A percentile compares a stretch with the other conserved stretches of the same genome.
Conservation (phyloP, 2,329 filamentous ascomycete genomes). For the Fusarium beomiforme region DNA sequence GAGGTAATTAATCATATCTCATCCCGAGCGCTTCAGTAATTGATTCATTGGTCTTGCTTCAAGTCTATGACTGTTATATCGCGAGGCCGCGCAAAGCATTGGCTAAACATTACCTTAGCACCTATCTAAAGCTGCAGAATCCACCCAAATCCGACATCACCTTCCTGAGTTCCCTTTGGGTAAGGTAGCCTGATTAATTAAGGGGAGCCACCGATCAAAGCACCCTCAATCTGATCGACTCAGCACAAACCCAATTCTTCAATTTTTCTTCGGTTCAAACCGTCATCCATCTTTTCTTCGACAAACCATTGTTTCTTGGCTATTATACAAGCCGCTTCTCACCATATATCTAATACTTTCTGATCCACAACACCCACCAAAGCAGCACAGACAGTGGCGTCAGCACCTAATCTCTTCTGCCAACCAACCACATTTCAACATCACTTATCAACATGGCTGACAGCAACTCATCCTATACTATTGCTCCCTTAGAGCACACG, state of each 20-base stretch:
- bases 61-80: constrained; percentile 11
- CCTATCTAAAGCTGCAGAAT: neutral
- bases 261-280: neutral
- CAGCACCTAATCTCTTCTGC: constrained; percentile 13
- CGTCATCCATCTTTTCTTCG: neutral
- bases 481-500: constrained; percentile 67
- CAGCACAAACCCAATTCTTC: neutral
- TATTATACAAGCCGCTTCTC: neutral
- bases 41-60: neutral
- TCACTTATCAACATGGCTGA: constrained; percentile 46
- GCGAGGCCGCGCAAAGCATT: neutral
- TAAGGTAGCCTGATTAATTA: constrained; percentile 20
- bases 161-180: neutral
- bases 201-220: constrained; percentile 5
- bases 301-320: neutral
- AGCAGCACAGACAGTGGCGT: neutral
- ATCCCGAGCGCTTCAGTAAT: neutral
- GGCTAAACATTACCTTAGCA: neutral
- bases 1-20: neutral
- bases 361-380: neutral
- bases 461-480: constrained; percentile 51
- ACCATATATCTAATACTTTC: neutral
- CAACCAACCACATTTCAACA: constrained; percentile 20
- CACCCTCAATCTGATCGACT: neutral
- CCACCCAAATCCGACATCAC: constrained; percentile 2